Evolutionary conservation across 345 rosid species (phyloP), one percentile per base, ranked within the genome.

Genomic region (Psidium guajava): DNA sequence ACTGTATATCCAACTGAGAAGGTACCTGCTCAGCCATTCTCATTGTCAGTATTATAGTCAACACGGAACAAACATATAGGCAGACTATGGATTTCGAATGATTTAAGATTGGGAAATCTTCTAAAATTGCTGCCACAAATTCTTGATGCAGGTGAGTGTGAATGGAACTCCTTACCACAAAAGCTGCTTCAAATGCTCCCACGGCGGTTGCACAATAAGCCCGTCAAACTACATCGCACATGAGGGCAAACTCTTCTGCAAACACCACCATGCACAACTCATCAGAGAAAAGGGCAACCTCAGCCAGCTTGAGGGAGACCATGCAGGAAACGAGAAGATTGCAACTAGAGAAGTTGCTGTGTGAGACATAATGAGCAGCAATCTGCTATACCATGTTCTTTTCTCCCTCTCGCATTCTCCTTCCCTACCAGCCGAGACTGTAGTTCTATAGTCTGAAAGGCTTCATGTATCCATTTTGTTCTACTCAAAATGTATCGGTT

Each of bases 161-260:
- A 95, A 96, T 88, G 98, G 98, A 52, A 94, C 96, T 82, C 91
- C 94, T 73, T 95, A 96, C 90, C 99, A 96, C 86, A 96, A 90
- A 91, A 93, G 96, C 88, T 96, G 99, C 85, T 96, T 96, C 97
- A 95, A 95, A 91, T 96, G 99, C 90, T 93, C 91, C 82, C 98
- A 96, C 87, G 98, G 99, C 89, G 98, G 99, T 5, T 96, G 99
- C 73, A 89, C 90, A 18, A 94, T 96, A 61, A 95, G 98, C 86
- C 99, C 97, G 1, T 95, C 98, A 22, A 96, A 94, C 88, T 96
- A 96, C 88, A 89, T 94, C 54, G 99, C 98, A 32, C 98, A 95
- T 47, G 99, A 96, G 54, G 98, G 99, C 11, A 89, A 93, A 86
- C 95, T 96, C 86, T 96, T 94, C 87, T 96, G 99, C 91, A 96